Conservation (phyloP, 495 filamentous ascomycete genomes). For the Trichoderma reesei region DNA sequence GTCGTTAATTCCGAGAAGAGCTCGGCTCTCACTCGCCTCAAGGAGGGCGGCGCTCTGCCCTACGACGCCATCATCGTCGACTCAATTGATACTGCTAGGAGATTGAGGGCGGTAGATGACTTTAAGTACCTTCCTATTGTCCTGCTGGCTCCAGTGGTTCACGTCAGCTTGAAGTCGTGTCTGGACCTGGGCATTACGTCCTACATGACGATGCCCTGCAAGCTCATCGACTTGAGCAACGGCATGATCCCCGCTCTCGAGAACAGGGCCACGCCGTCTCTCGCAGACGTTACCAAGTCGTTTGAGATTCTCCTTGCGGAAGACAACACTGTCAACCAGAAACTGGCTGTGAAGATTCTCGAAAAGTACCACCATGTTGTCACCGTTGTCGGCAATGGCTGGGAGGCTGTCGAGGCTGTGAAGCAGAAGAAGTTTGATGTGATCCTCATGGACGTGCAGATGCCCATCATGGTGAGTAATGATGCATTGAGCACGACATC, state of each 20-base stretch:
- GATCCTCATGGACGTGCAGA: conserved; percentile 98
- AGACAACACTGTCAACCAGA: conserved; percentile 97
- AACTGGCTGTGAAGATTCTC: conserved; percentile 91
- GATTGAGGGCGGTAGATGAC: conserved; percentile 76
- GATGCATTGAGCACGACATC: not conserved
- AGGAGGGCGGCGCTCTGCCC: conserved; percentile 49
- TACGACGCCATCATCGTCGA: conserved; percentile 99
- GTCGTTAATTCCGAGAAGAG: conserved; percentile 64
- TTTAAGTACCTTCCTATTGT: conserved; percentile 98
- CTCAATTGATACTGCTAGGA: conserved; percentile 78
- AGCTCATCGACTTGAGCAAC: conserved; percentile 92
- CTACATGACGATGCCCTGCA: conserved; percentile 97
- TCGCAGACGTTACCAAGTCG: conserved; percentile 87
- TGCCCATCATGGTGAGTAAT: conserved; percentile 86
- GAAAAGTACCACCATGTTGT: conserved; percentile 97
- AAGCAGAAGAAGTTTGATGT: conserved; percentile 89
- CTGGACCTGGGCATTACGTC: conserved; percentile 94
- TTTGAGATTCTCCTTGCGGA: conserved; percentile 95
- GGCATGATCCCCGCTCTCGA: conserved; percentile 97
- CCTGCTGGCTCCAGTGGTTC: conserved; percentile 79
- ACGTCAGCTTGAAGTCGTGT: conserved; percentile 87
- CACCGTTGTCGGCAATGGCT: conserved; percentile 89
- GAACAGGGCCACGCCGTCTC: conserved; percentile 81
- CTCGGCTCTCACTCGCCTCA: conserved; percentile 26
- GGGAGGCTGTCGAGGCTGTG: conserved; percentile 82